Evolutionary conservation across 148 eudicot species (phyloP), one percentile per base, ranked within the genome.

Genomic region (Gaultheria prostrata): DNA sequence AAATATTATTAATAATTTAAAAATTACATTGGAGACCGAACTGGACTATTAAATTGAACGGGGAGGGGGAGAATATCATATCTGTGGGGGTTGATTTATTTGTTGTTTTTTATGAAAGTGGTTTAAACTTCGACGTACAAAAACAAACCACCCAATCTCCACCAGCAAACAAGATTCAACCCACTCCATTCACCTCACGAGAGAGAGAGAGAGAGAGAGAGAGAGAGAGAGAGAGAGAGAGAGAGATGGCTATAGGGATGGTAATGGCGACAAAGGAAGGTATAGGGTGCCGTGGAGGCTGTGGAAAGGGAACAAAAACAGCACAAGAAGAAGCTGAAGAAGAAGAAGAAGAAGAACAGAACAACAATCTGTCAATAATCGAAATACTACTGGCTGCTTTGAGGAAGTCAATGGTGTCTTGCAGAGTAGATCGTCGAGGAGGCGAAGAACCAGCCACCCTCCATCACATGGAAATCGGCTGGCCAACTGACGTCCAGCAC

Each of bases 401-500:
- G 9, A 87, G 93, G 53, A 91, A 89, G 78, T 91, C 95, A 0
- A 86, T 92, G 91, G 89, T 86, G 13, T 84, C 89, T 6, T 92
- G 92, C 82, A 84, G 89, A 20, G 88, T 84, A 2, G 92, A 86
- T 84, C 81, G 89, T 21, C 81, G 77, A 0, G 91, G 81, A 0
- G 90, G 89, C 4, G 89, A 90, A 17, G 26, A 6, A 2, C 85
- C n/a, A n/a, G n/a, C 81, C 2, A 84, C 90, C 73, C 89, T 92
- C 46, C 89, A 86, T 24, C 88, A 89, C 12, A 90, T 96, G 99
- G 99, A 96, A 28, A 96, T 96, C 84, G 99, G 99, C 26, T 94
- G 98, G 93, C 99, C 99, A 28, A 96, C 97, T 7, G 87, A 96
- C 70, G 99, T 96, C 17, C 91, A 91, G 61, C 99, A 96, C 84